A percentile compares a stretch with the other conserved stretches of the same genome.
Conservation (phyloP, 1,284 basidiomycete species). For the Cryptococcus neoformans region DNA sequence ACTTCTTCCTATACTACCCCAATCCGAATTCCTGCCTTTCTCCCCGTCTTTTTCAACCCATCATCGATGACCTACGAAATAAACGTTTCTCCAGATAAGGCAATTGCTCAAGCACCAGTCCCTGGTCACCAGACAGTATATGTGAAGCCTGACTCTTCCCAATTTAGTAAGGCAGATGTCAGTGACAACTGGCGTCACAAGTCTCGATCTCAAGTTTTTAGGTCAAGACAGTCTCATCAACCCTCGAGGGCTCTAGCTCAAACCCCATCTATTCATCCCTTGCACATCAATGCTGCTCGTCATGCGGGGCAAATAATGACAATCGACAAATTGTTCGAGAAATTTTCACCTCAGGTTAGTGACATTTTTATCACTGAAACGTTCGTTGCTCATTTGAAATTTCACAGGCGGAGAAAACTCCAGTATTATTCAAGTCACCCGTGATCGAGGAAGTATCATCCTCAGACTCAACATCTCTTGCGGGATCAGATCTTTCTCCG, state of each 20-base stretch:
- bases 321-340: slow-evolving; percentile 37
- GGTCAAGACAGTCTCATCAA: slow-evolving; percentile 6
- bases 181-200: slow-evolving; percentile 37
- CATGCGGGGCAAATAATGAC: slow-evolving; percentile 24
- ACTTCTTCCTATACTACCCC: background rate
- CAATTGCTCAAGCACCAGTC: background rate
- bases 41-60: slow-evolving; percentile 9
- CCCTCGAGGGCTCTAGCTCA: background rate
- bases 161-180: slow-evolving; percentile 35
- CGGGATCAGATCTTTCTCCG: no score
- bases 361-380: background rate
- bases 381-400: background rate
- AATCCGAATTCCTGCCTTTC: slow-evolving; percentile 4
- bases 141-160: background rate
- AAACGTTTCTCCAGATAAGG: background rate
- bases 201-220: background rate
- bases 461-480: no score
- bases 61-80: slow-evolving; percentile 9
- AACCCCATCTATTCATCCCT: background rate
- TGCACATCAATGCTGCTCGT: background rate
- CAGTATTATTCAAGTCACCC: no score
- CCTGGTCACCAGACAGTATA: background rate
- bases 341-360: slow-evolving; percentile 16
- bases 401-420: no score
- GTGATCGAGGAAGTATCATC: no score